Evolutionary conservation across 345 rosid species (phyloP).

Genomic region (Cardamine occulta): DNA sequence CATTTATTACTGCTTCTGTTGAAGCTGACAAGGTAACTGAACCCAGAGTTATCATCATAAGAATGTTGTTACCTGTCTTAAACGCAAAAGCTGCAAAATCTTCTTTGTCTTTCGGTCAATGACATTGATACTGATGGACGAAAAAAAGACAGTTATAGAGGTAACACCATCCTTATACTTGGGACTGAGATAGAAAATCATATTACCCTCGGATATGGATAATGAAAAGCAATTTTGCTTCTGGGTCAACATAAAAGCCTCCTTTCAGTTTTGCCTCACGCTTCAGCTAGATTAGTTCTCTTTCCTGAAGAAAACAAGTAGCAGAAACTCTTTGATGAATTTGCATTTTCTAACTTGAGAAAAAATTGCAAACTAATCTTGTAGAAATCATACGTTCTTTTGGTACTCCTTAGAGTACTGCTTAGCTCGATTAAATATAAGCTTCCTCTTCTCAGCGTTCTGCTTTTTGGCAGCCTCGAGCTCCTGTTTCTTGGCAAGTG

Average conservation of each 20-base stretch:
- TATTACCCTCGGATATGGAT: constrained; percentile 67
- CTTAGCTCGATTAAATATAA: constrained; percentile 60
- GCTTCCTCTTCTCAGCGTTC: constrained; percentile 52
- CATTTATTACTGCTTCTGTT: no score
- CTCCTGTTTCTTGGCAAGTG: constrained; percentile 54
- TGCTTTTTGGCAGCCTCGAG: constrained; percentile 50
- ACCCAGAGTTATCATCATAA: not conserved
- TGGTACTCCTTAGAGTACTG: constrained; percentile 57
- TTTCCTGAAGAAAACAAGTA: constrained; percentile 47
- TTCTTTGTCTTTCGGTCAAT: constrained; percentile 53
- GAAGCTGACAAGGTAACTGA: no score
- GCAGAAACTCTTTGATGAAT: not conserved
- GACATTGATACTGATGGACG: constrained; percentile 66
- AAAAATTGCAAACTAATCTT: not conserved
- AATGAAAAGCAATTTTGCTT: constrained; percentile 71
- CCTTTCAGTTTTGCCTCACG: constrained; percentile 74
- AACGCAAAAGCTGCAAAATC: constrained; percentile 70
- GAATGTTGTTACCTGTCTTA: constrained; percentile 63
- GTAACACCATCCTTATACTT: not conserved
- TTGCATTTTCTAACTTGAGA: not conserved
- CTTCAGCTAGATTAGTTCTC: constrained; percentile 57
- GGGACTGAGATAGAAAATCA: not conserved
- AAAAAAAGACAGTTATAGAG: not conserved
- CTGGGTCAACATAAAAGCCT: constrained; percentile 77
- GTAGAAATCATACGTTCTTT: constrained; percentile 45